Base-by-base conservation (phyloP, 1,139 yeast species). In the Yamadazyma conglobata region DNA sequence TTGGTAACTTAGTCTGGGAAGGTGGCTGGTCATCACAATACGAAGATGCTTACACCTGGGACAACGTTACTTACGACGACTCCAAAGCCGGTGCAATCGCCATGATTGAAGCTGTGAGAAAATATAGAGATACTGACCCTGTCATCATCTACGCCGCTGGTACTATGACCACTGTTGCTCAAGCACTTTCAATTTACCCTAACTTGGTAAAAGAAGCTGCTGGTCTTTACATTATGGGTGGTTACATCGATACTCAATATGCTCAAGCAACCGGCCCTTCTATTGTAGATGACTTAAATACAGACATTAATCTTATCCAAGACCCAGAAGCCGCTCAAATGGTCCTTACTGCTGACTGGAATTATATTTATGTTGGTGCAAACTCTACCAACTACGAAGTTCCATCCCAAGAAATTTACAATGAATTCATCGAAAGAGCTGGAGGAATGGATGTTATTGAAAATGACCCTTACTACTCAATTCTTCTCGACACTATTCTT, bases 271-370 rank as follows among this genome's bases (percentile, higher is more conserved):
- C 55, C 10, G 66, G 67, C 19, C 34, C 49, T 19, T 37, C 45
- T 11, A 34, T 41, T 4, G 38, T 39, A 5, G 54, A 54, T 32
- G 69, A 64, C 40, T 50, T 61, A 37, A 56, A 59, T 48, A 60
- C 66, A 23, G 70, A 64, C 41, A 60, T 64, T 44, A 63, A 64
- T 44, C 45, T 64, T 32, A 60, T 62, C 32, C 60, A 60, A 40
- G 70, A 64, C 40, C 70, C 70, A 10, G 70, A 63, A 46, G 69
- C 66, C 14, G 69, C 70, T 17, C 65, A 62, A 42, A 60, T 60
- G 14, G 65, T 56, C 10, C 41, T 64, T 21, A 58, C 67, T 22
- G 60, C 67, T 4, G 51, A 52, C 15, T 63, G 69, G 68, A 52
- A 53, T 14, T 52, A 57, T 22, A 34, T 61, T 15, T 46, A 46